phyloP scores from a whole-genome alignment of 306 rosid species.

The Oemleria cerasiformis region DNA sequence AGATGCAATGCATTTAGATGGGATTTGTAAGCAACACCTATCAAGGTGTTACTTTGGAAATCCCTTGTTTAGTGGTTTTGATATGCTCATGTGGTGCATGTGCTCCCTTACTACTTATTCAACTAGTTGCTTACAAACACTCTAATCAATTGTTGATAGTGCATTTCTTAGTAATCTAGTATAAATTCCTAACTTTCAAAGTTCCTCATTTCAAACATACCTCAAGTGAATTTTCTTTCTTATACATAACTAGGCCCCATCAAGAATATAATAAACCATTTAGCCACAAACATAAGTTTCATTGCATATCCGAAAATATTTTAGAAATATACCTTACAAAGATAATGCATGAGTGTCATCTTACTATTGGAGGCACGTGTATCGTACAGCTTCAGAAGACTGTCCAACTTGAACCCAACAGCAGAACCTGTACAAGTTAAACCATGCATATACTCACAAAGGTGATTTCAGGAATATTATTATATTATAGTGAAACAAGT shows the following conservation, averaged over 20 bases:
- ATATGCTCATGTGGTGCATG: too few relatives aligned
- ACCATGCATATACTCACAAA: slow-evolving; percentile 12
- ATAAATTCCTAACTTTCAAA: too few relatives aligned
- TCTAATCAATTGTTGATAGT: too few relatives aligned
- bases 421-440: slow-evolving; percentile 74
- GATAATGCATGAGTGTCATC: slow-evolving; percentile 99
- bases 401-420: slow-evolving; percentile 95
- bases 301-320: slow-evolving; percentile 14
- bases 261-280: neutral
- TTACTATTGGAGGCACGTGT: slow-evolving; percentile 84
- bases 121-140: too few relatives aligned
- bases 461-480: neutral
- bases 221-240: neutral
- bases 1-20: too few relatives aligned
- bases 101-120: too few relatives aligned
- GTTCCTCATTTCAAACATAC: too few relatives aligned
- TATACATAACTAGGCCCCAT: neutral
- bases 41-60: too few relatives aligned
- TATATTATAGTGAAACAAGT: neutral
- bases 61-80: too few relatives aligned
- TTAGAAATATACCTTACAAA: slow-evolving; percentile 71
- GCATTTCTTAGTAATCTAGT: too few relatives aligned
- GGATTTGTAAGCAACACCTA: too few relatives aligned
- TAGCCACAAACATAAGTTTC: slow-evolving; percentile 19
- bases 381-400: slow-evolving; percentile 90